Base-by-base conservation (phyloP, 148 eudicot genomes). In the Silene conica region DNA sequence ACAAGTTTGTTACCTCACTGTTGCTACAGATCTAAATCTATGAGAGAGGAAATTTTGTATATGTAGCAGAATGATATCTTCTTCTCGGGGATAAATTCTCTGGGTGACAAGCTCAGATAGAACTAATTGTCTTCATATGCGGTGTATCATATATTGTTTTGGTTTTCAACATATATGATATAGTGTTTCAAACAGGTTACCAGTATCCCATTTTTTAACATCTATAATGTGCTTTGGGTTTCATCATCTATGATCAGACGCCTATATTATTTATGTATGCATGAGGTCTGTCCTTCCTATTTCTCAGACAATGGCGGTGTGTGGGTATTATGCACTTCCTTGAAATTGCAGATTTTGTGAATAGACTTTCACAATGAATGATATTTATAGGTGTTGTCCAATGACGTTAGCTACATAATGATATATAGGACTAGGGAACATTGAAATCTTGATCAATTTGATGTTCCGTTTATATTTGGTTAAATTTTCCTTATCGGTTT, bases 391-490 rank as follows among this genome's bases (percentile, higher is more conserved):
- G 50, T 23, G 1, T 57, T 74, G 16, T 5, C 58, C 22, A 38
- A 31, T 19, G 11, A 8, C 16, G 20, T 22, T 73, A 64, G 77
- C 22, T 69, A 9, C 66, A 16, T 34, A 69, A 67, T 68, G 58
- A 19, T 43, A 48, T 48, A n/a, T 73, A 16, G 55, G 14, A 59
- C 60, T 67, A 15, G 25, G 45, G 69, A 22, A 60, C 18, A 11
- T 68, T 13, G 5, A 59, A 73, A 38, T 31, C 18, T 7, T 6
- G 9, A 26, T 73, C 20, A 16, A 8, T 6, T 41, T 69, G 69
- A 41, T 22, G 28, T 74, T 78, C 10, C 10, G 1, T 67, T 19
- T 58, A 61, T 25, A 22, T 31, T n/a, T 63, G 22, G 34, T 52
- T 71, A 63, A 15, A 26, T 19, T 34, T 59, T 69, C n/a, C 18